Conservation (phyloP, 495 filamentous ascomycete genomes). For the Lophium mytilinum region DNA sequence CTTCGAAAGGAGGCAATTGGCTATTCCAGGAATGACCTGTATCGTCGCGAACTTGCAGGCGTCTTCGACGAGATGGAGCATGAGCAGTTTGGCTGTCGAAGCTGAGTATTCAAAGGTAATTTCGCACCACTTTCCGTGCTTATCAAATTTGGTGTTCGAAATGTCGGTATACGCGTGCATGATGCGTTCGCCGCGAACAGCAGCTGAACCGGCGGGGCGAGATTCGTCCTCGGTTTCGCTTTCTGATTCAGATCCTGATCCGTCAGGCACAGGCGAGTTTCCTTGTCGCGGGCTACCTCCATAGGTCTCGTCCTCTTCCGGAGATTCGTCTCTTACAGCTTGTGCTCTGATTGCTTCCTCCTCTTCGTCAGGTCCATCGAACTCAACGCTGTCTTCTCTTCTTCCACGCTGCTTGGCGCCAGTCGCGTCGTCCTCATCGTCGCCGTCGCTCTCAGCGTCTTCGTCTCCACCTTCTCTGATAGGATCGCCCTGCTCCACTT, state of each 20-base stretch:
- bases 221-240: constrained; percentile 35
- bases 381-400: constrained; percentile 70
- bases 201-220: constrained; percentile 8
- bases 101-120: constrained; percentile 79
- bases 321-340: constrained; percentile 11
- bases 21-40: constrained; percentile 72
- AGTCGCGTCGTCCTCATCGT: constrained; percentile 79
- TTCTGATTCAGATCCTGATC: constrained; percentile 8
- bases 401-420: constrained; percentile 66
- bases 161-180: constrained; percentile 53
- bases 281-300: constrained; percentile 21
- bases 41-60: constrained; percentile 70
- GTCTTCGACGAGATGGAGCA: constrained; percentile 79
- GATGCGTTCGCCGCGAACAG: constrained; percentile 54
- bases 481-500: constrained; percentile 35
- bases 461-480: constrained; percentile 43
- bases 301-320: constrained; percentile 24
- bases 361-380: constrained; percentile 85
- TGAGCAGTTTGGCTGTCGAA: constrained; percentile 78
- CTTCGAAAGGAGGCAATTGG: constrained; percentile 58
- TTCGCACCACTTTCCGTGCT: constrained; percentile 62
- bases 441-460: constrained; percentile 65
- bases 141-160: constrained; percentile 70
- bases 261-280: constrained; percentile 1
- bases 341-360: constrained; percentile 53